A percentile compares a stretch with the other conserved stretches of the same genome.
Evolutionary conservation across 2,329 filamentous ascomycete species (phyloP).

Genomic region (Epichloe sp.): DNA sequence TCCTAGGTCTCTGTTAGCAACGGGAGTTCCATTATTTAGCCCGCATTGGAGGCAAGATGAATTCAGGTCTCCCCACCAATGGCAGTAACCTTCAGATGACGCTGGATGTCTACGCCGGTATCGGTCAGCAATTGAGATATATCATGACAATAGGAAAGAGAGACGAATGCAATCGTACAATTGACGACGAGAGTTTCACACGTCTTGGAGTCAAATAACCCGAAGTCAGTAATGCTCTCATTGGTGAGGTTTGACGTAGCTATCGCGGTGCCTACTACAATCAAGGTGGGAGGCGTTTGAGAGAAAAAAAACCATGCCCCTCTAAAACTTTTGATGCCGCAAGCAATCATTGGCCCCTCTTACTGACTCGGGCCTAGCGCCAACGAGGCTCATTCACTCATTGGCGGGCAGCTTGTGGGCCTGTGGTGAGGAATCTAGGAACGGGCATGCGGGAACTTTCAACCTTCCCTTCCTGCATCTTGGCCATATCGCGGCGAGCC

Average conservation of each 20-base stretch:
- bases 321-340: conserved; percentile 6
- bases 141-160: neutral
- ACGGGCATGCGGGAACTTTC: neutral
- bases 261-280: neutral
- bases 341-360: conserved; percentile 14
- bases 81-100: neutral
- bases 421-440: neutral
- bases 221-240: neutral
- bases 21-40: neutral
- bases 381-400: neutral
- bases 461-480: neutral
- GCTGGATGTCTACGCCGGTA: neutral
- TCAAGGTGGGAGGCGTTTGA: neutral
- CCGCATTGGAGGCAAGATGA: neutral
- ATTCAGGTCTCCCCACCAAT: neutral
- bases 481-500: too few species aligned
- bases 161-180: neutral
- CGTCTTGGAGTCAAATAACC: neutral
- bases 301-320: conserved; percentile 12
- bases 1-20: neutral
- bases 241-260: neutral
- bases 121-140: neutral
- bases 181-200: neutral
- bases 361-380: conserved; percentile 17
- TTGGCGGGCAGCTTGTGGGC: neutral